Conservation (phyloP, 805 yeast genomes). For the Metschnikowia orientalis region DNA sequence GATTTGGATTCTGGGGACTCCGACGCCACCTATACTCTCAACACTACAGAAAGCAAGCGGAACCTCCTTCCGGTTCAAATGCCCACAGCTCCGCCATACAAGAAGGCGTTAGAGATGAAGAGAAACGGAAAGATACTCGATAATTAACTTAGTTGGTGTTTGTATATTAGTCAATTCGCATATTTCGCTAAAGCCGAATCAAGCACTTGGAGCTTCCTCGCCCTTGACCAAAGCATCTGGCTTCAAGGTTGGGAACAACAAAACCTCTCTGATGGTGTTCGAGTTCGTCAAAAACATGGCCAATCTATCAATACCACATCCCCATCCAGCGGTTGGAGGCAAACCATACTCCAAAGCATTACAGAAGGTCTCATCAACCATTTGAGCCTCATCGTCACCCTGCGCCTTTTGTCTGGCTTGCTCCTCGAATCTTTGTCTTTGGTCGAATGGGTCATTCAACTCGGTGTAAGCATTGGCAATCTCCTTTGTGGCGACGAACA, state of each 20-base stretch:
- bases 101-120: constrained; percentile 82
- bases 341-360: constrained; percentile 96
- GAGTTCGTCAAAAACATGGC: constrained; percentile 98
- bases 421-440: constrained; percentile 95
- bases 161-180: neutral
- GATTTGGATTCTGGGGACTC: constrained; percentile 84
- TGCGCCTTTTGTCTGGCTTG: constrained; percentile 98
- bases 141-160: constrained; percentile 3
- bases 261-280: constrained; percentile 94
- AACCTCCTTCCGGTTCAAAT: constrained; percentile 88
- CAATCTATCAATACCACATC: constrained; percentile 96
- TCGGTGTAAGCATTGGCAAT: constrained; percentile 98
- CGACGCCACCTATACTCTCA: constrained; percentile 84
- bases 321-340: constrained; percentile 99
- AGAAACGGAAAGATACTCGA: constrained; percentile 53
- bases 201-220: constrained; percentile 23
- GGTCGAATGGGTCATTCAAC: constrained; percentile 98
- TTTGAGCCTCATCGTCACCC: constrained; percentile 98
- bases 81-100: constrained; percentile 97
- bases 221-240: constrained; percentile 61
- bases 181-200: too few species aligned
- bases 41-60: constrained; percentile 29
- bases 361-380: constrained; percentile 94
- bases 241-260: constrained; percentile 97
- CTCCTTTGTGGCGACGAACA: constrained; percentile 97